Percentiles rank a stretch among this genome's conserved stretches.
phyloP scores from a whole-genome alignment of 805 yeast species.

The Metschnikowia hibisci region DNA sequence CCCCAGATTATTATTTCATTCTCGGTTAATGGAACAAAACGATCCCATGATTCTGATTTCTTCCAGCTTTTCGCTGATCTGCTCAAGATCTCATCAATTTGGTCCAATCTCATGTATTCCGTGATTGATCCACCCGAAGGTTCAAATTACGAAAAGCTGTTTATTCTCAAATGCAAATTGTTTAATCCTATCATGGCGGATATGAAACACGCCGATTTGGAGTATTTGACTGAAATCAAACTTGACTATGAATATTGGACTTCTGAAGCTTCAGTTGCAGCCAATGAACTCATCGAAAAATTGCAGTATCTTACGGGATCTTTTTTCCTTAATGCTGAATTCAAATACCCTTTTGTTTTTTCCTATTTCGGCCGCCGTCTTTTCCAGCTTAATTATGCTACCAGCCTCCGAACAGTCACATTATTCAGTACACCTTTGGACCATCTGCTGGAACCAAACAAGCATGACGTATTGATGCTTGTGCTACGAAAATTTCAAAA shows the following conservation, averaged over 20 bases:
- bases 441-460: slow-evolving; percentile 6
- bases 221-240: slow-evolving; percentile 7
- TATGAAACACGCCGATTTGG: slow-evolving; percentile 9
- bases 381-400: slow-evolving; percentile 20
- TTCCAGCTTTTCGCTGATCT: slow-evolving; percentile 7
- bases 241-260: slow-evolving; percentile 11
- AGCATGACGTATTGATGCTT: slow-evolving; percentile 4
- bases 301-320: slow-evolving; percentile 23
- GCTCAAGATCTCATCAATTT: slow-evolving; percentile 7
- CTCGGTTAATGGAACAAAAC: slow-evolving; percentile 10
- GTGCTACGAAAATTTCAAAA: slow-evolving; percentile 15
- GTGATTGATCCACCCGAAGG: not conserved
- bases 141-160: not conserved
- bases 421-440: slow-evolving; percentile 12
- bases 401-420: slow-evolving; percentile 4
- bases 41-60: slow-evolving; percentile 9
- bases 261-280: slow-evolving; percentile 5
- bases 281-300: slow-evolving; percentile 11
- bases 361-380: slow-evolving; percentile 28
- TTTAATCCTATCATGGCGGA: slow-evolving; percentile 13
- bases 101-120: slow-evolving; percentile 9
- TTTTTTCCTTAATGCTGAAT: slow-evolving; percentile 26
- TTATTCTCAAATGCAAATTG: slow-evolving; percentile 12
- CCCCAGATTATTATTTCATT: slow-evolving; percentile 11
- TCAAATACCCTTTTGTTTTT: slow-evolving; percentile 27